Percentiles rank a stretch among this genome's conserved stretches.
Evolutionary conservation across 1,284 basidiomycete genomes (phyloP).

Genomic region (Mycena sp.): DNA sequence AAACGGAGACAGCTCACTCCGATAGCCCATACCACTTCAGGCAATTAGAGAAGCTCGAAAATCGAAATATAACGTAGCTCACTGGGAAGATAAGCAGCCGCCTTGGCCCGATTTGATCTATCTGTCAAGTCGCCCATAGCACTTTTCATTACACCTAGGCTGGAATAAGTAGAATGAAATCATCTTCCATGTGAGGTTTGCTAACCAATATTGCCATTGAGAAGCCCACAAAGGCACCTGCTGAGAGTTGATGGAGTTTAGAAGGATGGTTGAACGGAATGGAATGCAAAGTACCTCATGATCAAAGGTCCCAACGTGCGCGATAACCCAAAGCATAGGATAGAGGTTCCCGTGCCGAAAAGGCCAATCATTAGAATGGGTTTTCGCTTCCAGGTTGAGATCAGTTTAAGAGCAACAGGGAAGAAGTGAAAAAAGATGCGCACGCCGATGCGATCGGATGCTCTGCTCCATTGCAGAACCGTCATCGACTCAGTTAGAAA

Average conservation of each 20-base stretch:
- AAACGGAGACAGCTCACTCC: conserved; percentile 22
- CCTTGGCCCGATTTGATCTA: conserved; percentile 57
- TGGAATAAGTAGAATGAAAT: conserved; percentile 1
- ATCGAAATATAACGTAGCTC: conserved; percentile 17
- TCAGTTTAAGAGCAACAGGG: not conserved
- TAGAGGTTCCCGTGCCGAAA: conserved; percentile 66
- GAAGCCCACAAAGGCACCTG: conserved; percentile 52
- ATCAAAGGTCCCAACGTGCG: conserved; percentile 67
- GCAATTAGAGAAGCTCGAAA: not conserved
- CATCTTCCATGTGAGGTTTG: not conserved
- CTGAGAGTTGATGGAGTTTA: conserved; percentile 34
- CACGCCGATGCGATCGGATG: conserved; percentile 69
- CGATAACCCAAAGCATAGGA: conserved; percentile 73
- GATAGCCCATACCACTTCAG: conserved; percentile 34
- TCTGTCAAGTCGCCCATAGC: conserved; percentile 60
- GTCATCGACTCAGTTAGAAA: conserved; percentile 46
- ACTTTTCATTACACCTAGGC: conserved; percentile 55
- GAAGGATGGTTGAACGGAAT: not conserved
- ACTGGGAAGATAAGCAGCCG: conserved; percentile 56
- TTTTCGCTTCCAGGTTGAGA: conserved; percentile 50
- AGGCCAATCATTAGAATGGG: conserved; percentile 72
- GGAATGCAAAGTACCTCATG: conserved; percentile 39
- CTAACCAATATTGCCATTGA: conserved; percentile 50
- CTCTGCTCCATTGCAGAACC: conserved; percentile 73
- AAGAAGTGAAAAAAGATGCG: not conserved